These are phyloP conservation scores for Claviceps pusilla DNA, from an alignment of 2,329 filamentous ascomycete species.

Conservation along the genomic window DNA sequence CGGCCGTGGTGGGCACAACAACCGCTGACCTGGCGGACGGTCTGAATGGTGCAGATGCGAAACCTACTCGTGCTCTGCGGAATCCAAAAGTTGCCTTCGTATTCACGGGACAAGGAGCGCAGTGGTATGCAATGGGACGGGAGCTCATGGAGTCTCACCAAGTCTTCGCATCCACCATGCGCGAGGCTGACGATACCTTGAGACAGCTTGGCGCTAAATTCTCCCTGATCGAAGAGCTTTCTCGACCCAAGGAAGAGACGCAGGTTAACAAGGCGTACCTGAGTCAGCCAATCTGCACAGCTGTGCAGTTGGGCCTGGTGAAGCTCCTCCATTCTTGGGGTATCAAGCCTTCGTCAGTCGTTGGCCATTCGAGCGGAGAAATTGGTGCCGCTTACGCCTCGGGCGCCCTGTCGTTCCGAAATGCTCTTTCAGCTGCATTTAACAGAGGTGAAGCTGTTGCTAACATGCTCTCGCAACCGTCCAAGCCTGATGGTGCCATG, in stretches of 20 bases:
- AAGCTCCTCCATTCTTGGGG: constrained; percentile 29
- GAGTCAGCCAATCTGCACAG: constrained; percentile 29
- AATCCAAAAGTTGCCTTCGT: constrained; percentile 16
- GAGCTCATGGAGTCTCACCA: constrained; percentile 22
- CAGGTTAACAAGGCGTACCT: constrained; percentile 24
- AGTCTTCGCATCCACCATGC: constrained; percentile 20
- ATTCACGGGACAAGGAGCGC: constrained; percentile 27
- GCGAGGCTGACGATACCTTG: constrained; percentile 19
- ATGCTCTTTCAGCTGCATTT: constrained; percentile 34
- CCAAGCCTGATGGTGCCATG: constrained; percentile 30
- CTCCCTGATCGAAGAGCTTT: constrained; percentile 23
- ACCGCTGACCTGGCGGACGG: constrained; percentile 30
- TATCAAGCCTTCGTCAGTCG: constrained; percentile 24
- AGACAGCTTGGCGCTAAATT: constrained; percentile 20
- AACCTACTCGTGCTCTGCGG: constrained; percentile 7
- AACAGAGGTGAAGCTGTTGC: constrained; percentile 15
- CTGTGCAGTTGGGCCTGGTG: constrained; percentile 32
- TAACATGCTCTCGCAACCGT: neutral
- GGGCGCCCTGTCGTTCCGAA: constrained; percentile 29
- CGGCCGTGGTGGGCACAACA: constrained; percentile 27
- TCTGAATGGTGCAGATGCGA: constrained; percentile 20
- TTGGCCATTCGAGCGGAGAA: constrained; percentile 34
- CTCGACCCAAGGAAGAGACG: constrained; percentile 18
- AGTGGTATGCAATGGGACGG: constrained; percentile 23
- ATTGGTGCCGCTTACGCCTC: constrained; percentile 32